Evolutionary conservation across 2,329 filamentous ascomycete species (phyloP).

Genomic region (Penicillium sp.): DNA sequence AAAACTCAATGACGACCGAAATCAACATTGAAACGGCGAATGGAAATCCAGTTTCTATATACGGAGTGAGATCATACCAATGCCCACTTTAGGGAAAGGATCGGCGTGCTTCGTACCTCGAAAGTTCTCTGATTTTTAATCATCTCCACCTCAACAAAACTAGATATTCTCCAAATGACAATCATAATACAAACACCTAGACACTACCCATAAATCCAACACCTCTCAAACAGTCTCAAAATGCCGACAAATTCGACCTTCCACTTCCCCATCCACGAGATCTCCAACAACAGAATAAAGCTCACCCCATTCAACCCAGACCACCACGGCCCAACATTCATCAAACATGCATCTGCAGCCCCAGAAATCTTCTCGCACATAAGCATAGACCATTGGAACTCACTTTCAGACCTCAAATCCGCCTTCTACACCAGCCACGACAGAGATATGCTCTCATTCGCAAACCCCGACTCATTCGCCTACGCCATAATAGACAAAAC

Average conservation of each 20-base stretch:
- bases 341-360: conserved; percentile 3
- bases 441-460: conserved; percentile 14
- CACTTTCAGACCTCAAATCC: conserved; percentile 8
- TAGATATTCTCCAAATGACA: too few relatives aligned
- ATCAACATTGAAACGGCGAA: too few relatives aligned
- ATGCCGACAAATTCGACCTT: conserved; percentile 10
- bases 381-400: conserved; percentile 4
- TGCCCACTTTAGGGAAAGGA: too few relatives aligned
- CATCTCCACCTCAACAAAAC: too few relatives aligned
- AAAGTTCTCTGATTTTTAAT: too few relatives aligned
- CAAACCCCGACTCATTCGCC: conserved; percentile 17
- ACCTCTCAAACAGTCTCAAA: neutral
- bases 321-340: conserved; percentile 13
- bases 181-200: too few relatives aligned
- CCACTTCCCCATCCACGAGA: conserved; percentile 3
- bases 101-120: too few relatives aligned
- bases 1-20: too few relatives aligned
- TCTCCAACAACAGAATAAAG: conserved; percentile 21
- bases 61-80: too few relatives aligned
- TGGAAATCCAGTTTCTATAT: too few relatives aligned
- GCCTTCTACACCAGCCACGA: conserved; percentile 6
- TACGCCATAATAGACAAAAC: conserved; percentile 23
- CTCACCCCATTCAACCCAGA: conserved; percentile 21
- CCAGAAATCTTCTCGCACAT: conserved; percentile 19
- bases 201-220: too few relatives aligned